Percentiles rank a stretch among this genome's conserved stretches.
phyloP scores from a whole-genome alignment of 75 land plant genomes.

The Ceratopteris richardii region DNA sequence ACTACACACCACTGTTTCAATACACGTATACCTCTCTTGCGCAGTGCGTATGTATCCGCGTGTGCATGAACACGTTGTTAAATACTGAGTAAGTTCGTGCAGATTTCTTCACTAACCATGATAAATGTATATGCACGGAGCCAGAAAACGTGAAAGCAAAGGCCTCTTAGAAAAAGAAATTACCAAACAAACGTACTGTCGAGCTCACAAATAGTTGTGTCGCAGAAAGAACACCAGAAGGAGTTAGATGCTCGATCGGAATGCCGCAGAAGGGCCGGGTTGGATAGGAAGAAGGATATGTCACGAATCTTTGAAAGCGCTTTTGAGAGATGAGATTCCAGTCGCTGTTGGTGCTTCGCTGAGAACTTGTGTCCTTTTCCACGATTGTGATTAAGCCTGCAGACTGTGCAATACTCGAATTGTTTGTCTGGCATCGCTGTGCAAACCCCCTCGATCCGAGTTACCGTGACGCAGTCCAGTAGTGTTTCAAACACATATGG shows the following conservation, averaged over 20 bases:
- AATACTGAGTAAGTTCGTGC: too few species aligned
- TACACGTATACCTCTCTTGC: too few species aligned
- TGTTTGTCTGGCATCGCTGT: too few species aligned
- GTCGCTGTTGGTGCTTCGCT: conserved; percentile 36
- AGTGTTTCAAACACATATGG: too few species aligned
- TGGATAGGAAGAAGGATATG: conserved; percentile 42
- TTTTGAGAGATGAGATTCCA: conserved; percentile 42
- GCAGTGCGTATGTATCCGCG: too few species aligned
- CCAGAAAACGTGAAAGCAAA: too few species aligned
- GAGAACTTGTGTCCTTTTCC: conserved; percentile 67
- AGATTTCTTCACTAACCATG: too few species aligned
- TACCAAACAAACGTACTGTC: conserved; percentile 65
- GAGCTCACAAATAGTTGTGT: conserved; percentile 40
- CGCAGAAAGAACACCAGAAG: conserved; percentile 85
- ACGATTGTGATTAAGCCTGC: conserved; percentile 62
- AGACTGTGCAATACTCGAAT: conserved; percentile 64
- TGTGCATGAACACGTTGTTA: too few species aligned
- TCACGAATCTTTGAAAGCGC: conserved; percentile 49
- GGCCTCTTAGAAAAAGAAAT: neutral
- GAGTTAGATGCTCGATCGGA: conserved; percentile 34
- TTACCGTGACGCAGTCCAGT: too few species aligned
- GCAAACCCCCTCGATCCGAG: too few species aligned
- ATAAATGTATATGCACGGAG: too few species aligned
- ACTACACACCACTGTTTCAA: too few species aligned
- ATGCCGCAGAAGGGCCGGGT: conserved; percentile 41